Evolutionary conservation across 2,329 filamentous ascomycete species (phyloP), one percentile per base, ranked within the genome.

Genomic region (Botrytis galanthina): DNA sequence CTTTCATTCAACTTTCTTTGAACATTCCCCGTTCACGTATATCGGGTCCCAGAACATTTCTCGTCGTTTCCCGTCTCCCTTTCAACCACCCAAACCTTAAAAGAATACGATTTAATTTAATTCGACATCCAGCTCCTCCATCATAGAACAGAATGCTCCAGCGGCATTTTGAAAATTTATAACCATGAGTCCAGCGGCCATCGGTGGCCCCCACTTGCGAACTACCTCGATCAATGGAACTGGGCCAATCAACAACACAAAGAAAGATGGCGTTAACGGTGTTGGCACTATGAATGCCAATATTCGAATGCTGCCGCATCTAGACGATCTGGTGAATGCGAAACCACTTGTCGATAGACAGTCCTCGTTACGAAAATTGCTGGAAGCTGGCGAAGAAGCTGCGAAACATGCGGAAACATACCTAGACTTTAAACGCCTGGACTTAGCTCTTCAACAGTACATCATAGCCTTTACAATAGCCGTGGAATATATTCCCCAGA

Each of bases 381-480:
- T 91, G 22, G 85, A 86, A 62, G 80, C 82, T 60, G 88, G 86
- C 70, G 86, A 91, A 78, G 79, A 81, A 35, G 84, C 85, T 64
- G 84, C 90, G 74, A 85, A 86, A 74, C 86, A 88, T 78, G 91
- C 93, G 54, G 87, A 90, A 75, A 88, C 87, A 70, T 85, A 86
- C 73, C 85, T 90, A 74, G 87, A 88, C 75, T 91, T 92, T 82
- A 84, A 88, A 39, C 86, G 90, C 51, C 89, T 90, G 7, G 94
- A 96, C 80, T 82, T 90, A 54, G 95, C 95, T 4, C 91, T 97
- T 72, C 89, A 92, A 76, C 93, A 97, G 75, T 98, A 95, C 80
- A 87, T 98, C 73, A 89, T 91, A 75, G 93, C 95, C 18, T 94
- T 88, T 74, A 90, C 94, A 73, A 92, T 98, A 72, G 88, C 92